Percentiles rank a stretch among this genome's conserved stretches.
phyloP scores from a whole-genome alignment of 768 basidiomycete species.

The Chlorophyllum brunneum region DNA sequence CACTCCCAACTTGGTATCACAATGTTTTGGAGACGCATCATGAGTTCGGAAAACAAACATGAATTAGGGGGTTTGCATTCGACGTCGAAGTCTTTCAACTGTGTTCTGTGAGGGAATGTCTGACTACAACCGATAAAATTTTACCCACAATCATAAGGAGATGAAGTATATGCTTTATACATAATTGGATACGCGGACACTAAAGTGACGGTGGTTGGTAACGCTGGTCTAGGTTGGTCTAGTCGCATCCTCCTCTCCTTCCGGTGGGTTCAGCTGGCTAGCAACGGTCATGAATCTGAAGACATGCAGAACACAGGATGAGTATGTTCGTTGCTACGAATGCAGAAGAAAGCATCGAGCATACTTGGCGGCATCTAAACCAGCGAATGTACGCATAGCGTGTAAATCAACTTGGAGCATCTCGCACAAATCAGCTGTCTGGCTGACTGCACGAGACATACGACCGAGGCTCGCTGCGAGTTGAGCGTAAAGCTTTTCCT shows the following conservation, averaged over 20 bases:
- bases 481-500: constrained; percentile 78
- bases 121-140: too few relatives aligned
- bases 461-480: constrained; percentile 64
- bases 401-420: constrained; percentile 71
- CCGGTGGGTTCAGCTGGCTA: constrained; percentile 32
- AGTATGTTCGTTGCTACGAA: background rate
- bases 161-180: too few relatives aligned
- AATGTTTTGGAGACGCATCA: too few relatives aligned
- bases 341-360: constrained; percentile 21
- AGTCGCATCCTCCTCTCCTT: constrained; percentile 20
- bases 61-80: too few relatives aligned
- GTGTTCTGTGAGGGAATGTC: too few relatives aligned
- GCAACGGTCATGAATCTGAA: constrained; percentile 41
- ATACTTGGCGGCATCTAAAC: constrained; percentile 79
- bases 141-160: too few relatives aligned
- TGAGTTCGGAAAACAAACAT: too few relatives aligned
- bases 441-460: constrained; percentile 63
- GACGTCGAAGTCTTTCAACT: too few relatives aligned
- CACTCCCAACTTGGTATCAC: too few relatives aligned
- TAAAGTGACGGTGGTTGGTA: too few relatives aligned
- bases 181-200: too few relatives aligned
- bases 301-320: background rate
- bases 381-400: constrained; percentile 76
- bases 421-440: constrained; percentile 76
- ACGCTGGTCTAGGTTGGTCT: too few relatives aligned